Evolutionary conservation across 2,329 filamentous ascomycete species (phyloP).

Genomic region (Trichoderma sp.): DNA sequence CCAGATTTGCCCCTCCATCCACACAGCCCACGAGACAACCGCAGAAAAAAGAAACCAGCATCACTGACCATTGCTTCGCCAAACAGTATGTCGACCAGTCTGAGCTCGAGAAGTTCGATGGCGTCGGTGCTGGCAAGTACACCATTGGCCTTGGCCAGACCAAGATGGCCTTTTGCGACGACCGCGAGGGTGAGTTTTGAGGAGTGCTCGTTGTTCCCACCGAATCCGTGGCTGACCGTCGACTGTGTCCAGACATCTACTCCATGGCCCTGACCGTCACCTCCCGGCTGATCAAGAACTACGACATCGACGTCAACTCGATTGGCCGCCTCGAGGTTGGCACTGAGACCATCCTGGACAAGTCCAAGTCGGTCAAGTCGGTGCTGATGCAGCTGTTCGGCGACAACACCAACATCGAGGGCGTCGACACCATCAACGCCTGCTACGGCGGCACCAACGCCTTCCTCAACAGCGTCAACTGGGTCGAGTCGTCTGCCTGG

Average conservation of each 20-base stretch:
- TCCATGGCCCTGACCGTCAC: constrained; percentile 76
- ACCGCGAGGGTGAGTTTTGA: constrained; percentile 69
- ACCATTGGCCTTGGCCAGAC: constrained; percentile 88
- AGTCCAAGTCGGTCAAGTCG: constrained; percentile 88
- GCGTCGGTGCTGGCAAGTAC: constrained; percentile 78
- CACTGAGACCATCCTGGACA: constrained; percentile 82
- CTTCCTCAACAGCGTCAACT: constrained; percentile 79
- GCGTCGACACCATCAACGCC: constrained; percentile 78
- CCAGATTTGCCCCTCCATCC: constrained; percentile 22
- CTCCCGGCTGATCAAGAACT: constrained; percentile 76
- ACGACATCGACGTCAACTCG: constrained; percentile 74
- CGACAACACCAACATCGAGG: constrained; percentile 80
- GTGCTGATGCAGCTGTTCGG: constrained; percentile 84
- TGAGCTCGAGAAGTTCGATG: constrained; percentile 84
- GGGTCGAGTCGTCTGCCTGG: constrained; percentile 84
- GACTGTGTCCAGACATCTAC: constrained; percentile 74
- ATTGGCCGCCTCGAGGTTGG: constrained; percentile 81
- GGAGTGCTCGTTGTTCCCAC: constrained; percentile 14
- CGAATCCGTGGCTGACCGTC: neutral
- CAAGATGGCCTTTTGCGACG: constrained; percentile 90
- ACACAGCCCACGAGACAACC: constrained; percentile 9
- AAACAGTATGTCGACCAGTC: constrained; percentile 76
- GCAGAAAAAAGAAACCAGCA: neutral
- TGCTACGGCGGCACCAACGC: constrained; percentile 87
- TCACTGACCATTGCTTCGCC: constrained; percentile 4